These are phyloP conservation scores for Rhodamnia argentea DNA, from an alignment of 345 rosid genomes.

Conservation along the genomic window DNA sequence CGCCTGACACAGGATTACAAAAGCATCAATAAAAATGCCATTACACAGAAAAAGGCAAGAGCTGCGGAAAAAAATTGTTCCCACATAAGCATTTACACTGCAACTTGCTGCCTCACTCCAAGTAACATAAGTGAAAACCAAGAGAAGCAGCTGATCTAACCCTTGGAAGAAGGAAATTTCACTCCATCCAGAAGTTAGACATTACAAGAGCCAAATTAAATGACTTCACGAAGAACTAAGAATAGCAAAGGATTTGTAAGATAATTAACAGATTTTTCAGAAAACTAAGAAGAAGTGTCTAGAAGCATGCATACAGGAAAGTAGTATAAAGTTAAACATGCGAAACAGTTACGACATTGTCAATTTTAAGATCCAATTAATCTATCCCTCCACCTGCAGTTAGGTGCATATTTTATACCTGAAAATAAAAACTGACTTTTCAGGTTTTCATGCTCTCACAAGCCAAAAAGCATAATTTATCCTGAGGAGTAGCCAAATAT, in stretches of 20 bases:
- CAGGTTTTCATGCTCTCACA: not conserved
- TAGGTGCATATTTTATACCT: not conserved
- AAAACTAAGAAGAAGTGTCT: not conserved
- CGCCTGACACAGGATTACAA: constrained; percentile 43
- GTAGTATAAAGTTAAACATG: not conserved
- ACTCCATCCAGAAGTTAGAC: not conserved
- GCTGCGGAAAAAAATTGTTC: not conserved
- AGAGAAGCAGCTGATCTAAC: not conserved
- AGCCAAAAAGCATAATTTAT: not conserved
- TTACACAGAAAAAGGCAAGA: not conserved
- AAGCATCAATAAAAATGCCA: constrained; percentile 2
- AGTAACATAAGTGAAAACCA: not conserved
- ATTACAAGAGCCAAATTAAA: not conserved
- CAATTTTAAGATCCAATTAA: not conserved
- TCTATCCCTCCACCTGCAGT: not conserved
- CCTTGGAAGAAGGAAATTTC: not conserved
- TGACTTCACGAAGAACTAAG: not conserved
- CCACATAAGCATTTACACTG: not conserved
- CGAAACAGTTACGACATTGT: not conserved
- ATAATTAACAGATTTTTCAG: not conserved
- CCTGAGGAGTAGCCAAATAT: not conserved
- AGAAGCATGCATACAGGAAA: not conserved
- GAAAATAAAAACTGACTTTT: not conserved
- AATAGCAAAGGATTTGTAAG: not conserved
- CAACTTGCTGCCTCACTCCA: not conserved